Conservation (phyloP, 805 yeast genomes). For the Zygosaccharomyces kombuchaensis region DNA sequence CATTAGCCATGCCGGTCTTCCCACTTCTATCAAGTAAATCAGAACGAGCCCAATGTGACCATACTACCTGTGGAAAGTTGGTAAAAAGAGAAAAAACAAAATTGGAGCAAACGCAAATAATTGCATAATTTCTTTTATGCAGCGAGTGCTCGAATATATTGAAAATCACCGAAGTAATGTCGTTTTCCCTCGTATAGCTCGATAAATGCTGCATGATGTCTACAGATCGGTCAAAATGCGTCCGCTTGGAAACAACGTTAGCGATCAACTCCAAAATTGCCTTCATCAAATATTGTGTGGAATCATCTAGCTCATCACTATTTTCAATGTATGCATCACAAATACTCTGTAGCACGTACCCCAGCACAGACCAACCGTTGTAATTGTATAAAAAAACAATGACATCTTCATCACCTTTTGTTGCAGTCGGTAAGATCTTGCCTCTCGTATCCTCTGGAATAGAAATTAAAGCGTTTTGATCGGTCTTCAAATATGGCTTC, state of each 20-base stretch:
- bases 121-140: conserved; percentile 46
- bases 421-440: conserved; percentile 54
- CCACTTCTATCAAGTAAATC: conserved; percentile 57
- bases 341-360: conserved; percentile 68
- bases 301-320: conserved; percentile 33
- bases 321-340: conserved; percentile 24
- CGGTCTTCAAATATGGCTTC: conserved; percentile 54
- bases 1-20: conserved; percentile 59
- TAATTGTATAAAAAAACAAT: conserved; percentile 69
- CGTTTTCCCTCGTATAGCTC: conserved; percentile 50
- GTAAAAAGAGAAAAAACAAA: conserved; percentile 47
- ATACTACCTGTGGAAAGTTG: conserved; percentile 60
- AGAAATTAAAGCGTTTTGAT: conserved; percentile 40
- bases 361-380: conserved; percentile 85
- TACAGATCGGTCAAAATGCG: conserved; percentile 39
- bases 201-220: conserved; percentile 36
- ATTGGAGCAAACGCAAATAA: conserved; percentile 44
- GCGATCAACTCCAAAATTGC: conserved; percentile 51
- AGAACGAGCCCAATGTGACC: conserved; percentile 73
- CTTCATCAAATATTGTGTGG: conserved; percentile 39
- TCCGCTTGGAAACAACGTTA: conserved; percentile 40
- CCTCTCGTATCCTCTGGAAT: conserved; percentile 63
- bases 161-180: conserved; percentile 57
- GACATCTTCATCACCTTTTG: conserved; percentile 29
- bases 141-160: conserved; percentile 66